These are phyloP conservation scores for Quercus berberidifolia DNA, from an alignment of 306 rosid genomes.

Conservation along the genomic window DNA sequence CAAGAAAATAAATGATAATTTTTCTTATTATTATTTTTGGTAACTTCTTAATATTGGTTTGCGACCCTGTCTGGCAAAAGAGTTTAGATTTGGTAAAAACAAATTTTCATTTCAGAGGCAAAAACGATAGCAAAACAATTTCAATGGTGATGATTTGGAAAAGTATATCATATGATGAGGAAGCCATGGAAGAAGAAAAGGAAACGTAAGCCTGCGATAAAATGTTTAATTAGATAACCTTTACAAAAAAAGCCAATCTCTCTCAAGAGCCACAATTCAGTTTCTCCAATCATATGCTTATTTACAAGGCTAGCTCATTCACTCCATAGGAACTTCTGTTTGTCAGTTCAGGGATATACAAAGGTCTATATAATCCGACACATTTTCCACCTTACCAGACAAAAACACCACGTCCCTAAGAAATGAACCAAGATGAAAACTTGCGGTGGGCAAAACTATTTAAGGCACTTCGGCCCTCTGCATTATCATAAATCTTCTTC, in stretches of 20 bases:
- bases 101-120: neutral
- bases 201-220: neutral
- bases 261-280: neutral
- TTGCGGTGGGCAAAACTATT: neutral
- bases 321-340: too few relatives aligned
- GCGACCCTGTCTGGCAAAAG: too few relatives aligned
- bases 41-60: too few relatives aligned
- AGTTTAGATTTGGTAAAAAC: too few relatives aligned
- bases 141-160: neutral
- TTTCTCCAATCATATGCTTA: too few relatives aligned
- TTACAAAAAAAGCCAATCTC: neutral
- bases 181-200: neutral
- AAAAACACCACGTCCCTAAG: neutral
- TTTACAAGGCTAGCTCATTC: too few relatives aligned
- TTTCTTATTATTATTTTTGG: too few relatives aligned
- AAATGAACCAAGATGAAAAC: slow-evolving; percentile 6
- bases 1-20: too few relatives aligned
- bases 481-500: slow-evolving; percentile 68
- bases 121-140: neutral
- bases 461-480: slow-evolving; percentile 51
- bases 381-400: neutral
- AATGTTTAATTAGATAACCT: neutral
- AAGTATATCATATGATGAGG: neutral
- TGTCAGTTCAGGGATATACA: too few relatives aligned
- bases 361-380: neutral